phyloP scores from a whole-genome alignment of 305 asterid species.

The Galium porrigens region DNA sequence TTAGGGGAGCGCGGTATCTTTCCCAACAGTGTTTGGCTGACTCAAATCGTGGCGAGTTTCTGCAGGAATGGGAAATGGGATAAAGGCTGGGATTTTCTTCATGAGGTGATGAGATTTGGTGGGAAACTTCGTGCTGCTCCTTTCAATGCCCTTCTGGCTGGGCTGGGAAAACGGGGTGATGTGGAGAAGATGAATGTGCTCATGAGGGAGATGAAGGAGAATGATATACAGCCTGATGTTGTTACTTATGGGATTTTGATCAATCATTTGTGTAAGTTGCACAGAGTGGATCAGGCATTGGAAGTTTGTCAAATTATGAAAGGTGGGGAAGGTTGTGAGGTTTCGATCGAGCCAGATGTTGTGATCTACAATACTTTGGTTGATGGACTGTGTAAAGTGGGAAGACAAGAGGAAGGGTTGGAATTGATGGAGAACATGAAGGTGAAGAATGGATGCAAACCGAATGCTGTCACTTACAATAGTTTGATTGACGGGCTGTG shows the following conservation, averaged over 20 bases:
- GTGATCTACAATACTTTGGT: conserved; percentile 57
- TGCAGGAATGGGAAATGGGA: conserved; percentile 35
- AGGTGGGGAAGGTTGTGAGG: conserved; percentile 21
- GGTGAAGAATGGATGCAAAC: conserved; percentile 26
- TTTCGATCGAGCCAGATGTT: conserved; percentile 42
- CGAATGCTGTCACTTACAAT: conserved; percentile 51
- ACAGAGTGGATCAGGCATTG: conserved; percentile 51
- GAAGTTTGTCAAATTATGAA: conserved; percentile 49
- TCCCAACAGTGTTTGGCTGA: conserved; percentile 26
- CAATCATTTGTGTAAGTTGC: conserved; percentile 45
- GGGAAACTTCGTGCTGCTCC: conserved; percentile 25
- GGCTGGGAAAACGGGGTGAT: conserved; percentile 33
- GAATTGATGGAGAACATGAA: conserved; percentile 51
- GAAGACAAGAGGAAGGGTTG: conserved; percentile 62
- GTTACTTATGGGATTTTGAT: conserved; percentile 57
- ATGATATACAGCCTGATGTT: conserved; percentile 39
- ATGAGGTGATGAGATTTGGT: conserved; percentile 34
- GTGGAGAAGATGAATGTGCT: conserved; percentile 50
- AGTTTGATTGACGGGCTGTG: conserved; percentile 66
- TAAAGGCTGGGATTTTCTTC: conserved; percentile 56
- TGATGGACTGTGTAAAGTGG: conserved; percentile 73
- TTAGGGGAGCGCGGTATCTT: conserved; percentile 33
- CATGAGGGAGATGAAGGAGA: conserved; percentile 64
- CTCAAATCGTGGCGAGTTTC: conserved; percentile 33
- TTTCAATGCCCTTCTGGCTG: conserved; percentile 49